Conservation (phyloP, 2,329 filamentous ascomycete genomes). For the Epicoccum sorghinum region DNA sequence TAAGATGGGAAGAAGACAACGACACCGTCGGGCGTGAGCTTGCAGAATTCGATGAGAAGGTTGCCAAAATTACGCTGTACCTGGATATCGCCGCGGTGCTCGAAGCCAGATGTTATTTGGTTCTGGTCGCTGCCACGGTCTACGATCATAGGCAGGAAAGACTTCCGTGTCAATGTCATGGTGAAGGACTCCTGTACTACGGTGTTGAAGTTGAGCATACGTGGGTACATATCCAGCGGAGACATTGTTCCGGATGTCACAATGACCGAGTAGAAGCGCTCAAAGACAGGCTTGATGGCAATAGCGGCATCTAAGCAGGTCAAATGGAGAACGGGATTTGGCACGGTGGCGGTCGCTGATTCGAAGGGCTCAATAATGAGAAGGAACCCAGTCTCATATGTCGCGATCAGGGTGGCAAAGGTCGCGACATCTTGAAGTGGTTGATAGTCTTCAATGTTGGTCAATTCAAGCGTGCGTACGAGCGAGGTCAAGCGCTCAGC, state of each 20-base stretch:
- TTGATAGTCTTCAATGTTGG: slow-evolving; percentile 97
- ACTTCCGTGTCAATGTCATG: slow-evolving; percentile 91
- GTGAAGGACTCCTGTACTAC: slow-evolving; percentile 96
- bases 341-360: slow-evolving; percentile 91
- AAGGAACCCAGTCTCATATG: slow-evolving; percentile 94
- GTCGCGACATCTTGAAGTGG: slow-evolving; percentile 96
- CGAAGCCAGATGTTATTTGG: slow-evolving; percentile 89
- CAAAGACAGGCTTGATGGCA: slow-evolving; percentile 96
- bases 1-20: slow-evolving; percentile 99
- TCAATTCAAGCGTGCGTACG: slow-evolving; percentile 91
- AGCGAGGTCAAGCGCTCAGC: slow-evolving; percentile 93
- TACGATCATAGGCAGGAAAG: slow-evolving; percentile 98
- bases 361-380: slow-evolving; percentile 98
- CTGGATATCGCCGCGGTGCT: slow-evolving; percentile 92
- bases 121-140: slow-evolving; percentile 94
- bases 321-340: slow-evolving; percentile 96
- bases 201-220: slow-evolving; percentile 92
- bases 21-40: slow-evolving; percentile 93
- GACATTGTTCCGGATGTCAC: slow-evolving; percentile 98
- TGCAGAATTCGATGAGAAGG: slow-evolving; percentile 91
- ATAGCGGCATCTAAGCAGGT: slow-evolving; percentile 97
- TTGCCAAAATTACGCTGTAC: slow-evolving; percentile 98
- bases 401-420: slow-evolving; percentile 93
- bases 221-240: slow-evolving; percentile 97
- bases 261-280: slow-evolving; percentile 96